Conservation (phyloP, 2,329 filamentous ascomycete species). For the Neopestalotiopsis sp. region DNA sequence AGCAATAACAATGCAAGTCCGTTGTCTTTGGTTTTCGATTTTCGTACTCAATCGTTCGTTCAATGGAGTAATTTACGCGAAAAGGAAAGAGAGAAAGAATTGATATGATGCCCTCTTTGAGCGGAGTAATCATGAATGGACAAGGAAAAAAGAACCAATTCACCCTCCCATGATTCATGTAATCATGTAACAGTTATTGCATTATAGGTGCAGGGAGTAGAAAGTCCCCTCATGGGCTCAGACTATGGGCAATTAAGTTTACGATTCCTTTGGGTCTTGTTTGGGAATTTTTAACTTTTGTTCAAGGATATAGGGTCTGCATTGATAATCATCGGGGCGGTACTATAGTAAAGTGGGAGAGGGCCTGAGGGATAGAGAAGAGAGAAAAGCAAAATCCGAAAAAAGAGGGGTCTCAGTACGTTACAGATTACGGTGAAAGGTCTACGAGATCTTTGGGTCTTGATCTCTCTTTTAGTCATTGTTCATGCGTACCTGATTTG, state of each 20-base stretch:
- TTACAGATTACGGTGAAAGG: not conserved
- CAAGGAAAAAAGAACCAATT: no score
- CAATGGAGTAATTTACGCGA: no score
- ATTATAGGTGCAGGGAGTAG: no score
- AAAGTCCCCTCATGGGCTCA: no score
- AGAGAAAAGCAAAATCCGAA: not conserved
- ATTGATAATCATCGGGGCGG: constrained; percentile 2
- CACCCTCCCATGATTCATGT: no score
- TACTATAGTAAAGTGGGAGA: no score
- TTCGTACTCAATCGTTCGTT: not conserved
- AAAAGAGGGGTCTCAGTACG: not conserved
- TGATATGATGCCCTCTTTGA: no score
- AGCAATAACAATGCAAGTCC: not conserved
- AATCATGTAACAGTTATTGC: no score
- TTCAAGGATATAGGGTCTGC: constrained; percentile 3
- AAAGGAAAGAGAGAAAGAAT: no score
- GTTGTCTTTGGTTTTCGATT: not conserved
- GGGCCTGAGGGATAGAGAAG: no score
- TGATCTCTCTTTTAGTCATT: no score
- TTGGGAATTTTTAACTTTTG: constrained; percentile 2
- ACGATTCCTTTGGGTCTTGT: constrained; percentile 3
- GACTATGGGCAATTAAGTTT: not conserved
- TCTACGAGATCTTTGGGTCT: not conserved
- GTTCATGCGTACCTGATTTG: not conserved
- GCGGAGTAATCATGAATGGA: no score